These are phyloP conservation scores for Solanum arcanum DNA, from an alignment of 257 asterid species.

Conservation along the genomic window DNA sequence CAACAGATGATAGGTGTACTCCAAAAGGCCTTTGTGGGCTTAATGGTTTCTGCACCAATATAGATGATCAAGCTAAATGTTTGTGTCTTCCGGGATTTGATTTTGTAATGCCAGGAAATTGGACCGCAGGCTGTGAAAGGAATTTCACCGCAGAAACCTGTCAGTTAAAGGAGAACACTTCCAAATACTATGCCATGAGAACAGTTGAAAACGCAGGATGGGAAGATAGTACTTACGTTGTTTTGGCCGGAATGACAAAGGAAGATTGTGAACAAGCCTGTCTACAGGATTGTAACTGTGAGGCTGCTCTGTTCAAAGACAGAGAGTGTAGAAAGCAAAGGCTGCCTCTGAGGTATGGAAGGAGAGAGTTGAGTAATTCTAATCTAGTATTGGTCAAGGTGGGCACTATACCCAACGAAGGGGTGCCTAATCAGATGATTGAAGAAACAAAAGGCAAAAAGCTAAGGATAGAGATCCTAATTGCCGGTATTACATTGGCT, in stretches of 20 bases:
- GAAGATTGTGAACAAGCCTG: constrained; percentile 30
- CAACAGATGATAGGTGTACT: constrained; percentile 10
- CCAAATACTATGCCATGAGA: constrained; percentile 1
- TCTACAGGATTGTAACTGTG: constrained; percentile 44
- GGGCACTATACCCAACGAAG: not conserved
- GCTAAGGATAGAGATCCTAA: constrained; percentile 2
- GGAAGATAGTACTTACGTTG: constrained; percentile 16
- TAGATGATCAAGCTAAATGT: constrained; percentile 6
- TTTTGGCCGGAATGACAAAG: not conserved
- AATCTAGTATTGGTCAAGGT: constrained; percentile 22
- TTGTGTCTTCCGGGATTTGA: constrained; percentile 37
- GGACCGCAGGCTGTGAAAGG: constrained; percentile 25
- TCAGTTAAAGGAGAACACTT: not conserved
- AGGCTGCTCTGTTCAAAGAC: constrained; percentile 18
- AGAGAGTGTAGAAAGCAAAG: constrained; percentile 25
- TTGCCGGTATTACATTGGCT: constrained; percentile 8
- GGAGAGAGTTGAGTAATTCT: not conserved
- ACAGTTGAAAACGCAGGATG: not conserved
- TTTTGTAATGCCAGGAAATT: constrained; percentile 8
- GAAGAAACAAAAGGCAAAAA: constrained; percentile 2
- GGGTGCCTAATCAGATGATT: not conserved
- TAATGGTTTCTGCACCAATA: constrained; percentile 22
- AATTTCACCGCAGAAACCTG: constrained; percentile 7
- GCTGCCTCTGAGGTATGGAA: constrained; percentile 43
- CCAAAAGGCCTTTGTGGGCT: constrained; percentile 45